Evolutionary conservation across 2,329 filamentous ascomycete genomes (phyloP), one percentile per base, ranked within the genome.

Genomic region (Capronia coronata): DNA sequence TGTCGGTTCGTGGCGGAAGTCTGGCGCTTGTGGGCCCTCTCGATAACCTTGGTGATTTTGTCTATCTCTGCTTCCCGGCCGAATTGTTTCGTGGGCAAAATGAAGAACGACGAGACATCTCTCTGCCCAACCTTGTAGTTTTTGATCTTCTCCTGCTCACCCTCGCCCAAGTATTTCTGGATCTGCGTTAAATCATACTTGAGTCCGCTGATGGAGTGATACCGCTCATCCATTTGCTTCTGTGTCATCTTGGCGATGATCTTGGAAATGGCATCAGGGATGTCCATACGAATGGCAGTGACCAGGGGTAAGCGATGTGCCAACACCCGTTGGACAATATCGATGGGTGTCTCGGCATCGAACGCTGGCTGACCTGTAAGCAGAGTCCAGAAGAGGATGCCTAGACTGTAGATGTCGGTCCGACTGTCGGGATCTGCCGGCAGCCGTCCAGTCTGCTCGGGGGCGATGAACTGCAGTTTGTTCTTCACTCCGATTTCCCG

Each of bases 161-260:
- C 90, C 60, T 88, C 80, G 2, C 78, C 80, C 5, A 96, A 72
- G 30, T 91, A 75, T 56, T 83, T 77, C 56, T 87, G 82, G 3
- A 95, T 82, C 60, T 82, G 77, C 44, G 82, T 68, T 43, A 97
- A 70, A 64, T 97, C 91, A 62, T 87, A 76, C 58, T 88, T 88
- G 51, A 96, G 76, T 1, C 91, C 90, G 51, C 87, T 89, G 1
- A 86, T 85, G 4, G 88, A 94, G 61, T 94, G 85, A 64, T 96
- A 97, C 11, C 91, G 81, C 50, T 96, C 90, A 49, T 82, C 79
- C 41, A 94, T 86, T 52, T 83, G 86, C 67, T 94, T 94, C 52
- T 88, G 83, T 0, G 89, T 95, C 78, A 94, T 95, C 65, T 89
- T 94, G 64, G 91, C 85, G 34, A 97, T 87, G 37, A 96, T 85